Base-by-base conservation (phyloP, 352 stramenopile genomes). In the Pythium aquatile region DNA sequence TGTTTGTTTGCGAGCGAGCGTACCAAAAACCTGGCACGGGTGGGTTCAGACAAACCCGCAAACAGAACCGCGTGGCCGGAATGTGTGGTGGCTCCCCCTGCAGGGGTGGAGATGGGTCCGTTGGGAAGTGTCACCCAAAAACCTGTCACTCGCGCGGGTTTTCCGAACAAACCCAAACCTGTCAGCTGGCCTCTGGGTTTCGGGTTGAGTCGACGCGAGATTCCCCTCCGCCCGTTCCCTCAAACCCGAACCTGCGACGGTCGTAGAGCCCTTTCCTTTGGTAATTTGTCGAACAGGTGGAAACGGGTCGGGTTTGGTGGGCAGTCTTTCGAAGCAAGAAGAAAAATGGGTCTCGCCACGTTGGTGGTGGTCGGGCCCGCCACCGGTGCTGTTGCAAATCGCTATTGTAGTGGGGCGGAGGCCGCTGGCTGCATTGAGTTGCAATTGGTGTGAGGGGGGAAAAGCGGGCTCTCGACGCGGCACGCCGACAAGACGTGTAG, bases 1-100 rank as follows among this genome's bases (percentile, higher is more conserved):
- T 7, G 28, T 28, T 37, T 30, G 20, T 24, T 24, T 24, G 20
- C 20, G 52, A 33, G 57, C 35, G 30, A 55, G 29, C 28, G 58
- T 66, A 66, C 65, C 58, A 71, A 37, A 66, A 66, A 71, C 58
- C 58, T 66, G 65, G 58, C 65, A 71, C 65, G 65, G 65, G 65
- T 65, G 55, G 55, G 63, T 64, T 61, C 40, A 49, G 61, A 7
- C 10, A 24, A 40, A 65, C 56, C 57, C 63, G 51, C 44, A 52
- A 59, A 37, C 35, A 44, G 49, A 64, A 63, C 54, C 54, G 54
- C 28, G 26, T 20, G 29, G 20, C 17, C 20, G 5, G 17, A 66
- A 61, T 66, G 65, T 71, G 65, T 71, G 65, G 65, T 60, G 5
- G 52, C 65, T 66, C 61, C 52, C 28, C 35, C 10, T 24, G 40